These are phyloP conservation scores for Metarhizium anisopliae DNA, from an alignment of 2,329 filamentous ascomycete genomes.

Conservation along the genomic window DNA sequence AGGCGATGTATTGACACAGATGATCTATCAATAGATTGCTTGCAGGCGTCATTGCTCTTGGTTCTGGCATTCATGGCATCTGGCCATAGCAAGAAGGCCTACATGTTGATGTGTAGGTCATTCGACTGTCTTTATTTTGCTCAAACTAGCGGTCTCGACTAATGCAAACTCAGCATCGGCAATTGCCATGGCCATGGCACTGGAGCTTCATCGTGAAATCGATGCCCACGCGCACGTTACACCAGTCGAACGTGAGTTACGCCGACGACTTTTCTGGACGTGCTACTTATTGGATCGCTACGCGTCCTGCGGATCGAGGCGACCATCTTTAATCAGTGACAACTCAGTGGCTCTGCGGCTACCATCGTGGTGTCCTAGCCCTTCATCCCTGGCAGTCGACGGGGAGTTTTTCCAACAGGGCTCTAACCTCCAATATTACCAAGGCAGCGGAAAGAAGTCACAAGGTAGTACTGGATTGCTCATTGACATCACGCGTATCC, in stretches of 20 bases:
- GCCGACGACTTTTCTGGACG: conserved; percentile 78
- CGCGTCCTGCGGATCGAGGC: conserved; percentile 68
- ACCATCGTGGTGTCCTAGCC: conserved; percentile 62
- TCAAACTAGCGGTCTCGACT: background rate
- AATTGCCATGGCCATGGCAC: conserved; percentile 73
- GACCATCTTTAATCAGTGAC: conserved; percentile 72
- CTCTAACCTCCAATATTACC: conserved; percentile 67
- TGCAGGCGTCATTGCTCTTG: conserved; percentile 69
- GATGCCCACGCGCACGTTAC: conserved; percentile 53
- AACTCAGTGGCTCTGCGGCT: conserved; percentile 66
- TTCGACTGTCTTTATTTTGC: background rate
- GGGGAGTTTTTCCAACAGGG: conserved; percentile 74
- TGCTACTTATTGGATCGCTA: conserved; percentile 86
- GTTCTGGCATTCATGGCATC: conserved; percentile 67
- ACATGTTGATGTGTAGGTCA: conserved; percentile 68
- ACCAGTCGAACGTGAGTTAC: conserved; percentile 63
- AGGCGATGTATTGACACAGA: conserved; percentile 67
- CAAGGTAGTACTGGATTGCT: conserved; percentile 74
- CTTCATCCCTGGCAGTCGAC: conserved; percentile 54
- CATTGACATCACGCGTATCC: conserved; percentile 73
- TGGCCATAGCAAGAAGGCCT: conserved; percentile 75
- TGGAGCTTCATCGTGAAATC: conserved; percentile 72
- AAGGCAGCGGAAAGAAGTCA: conserved; percentile 58
- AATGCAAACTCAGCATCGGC: conserved; percentile 6
- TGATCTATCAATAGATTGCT: conserved; percentile 67